phyloP scores from a whole-genome alignment of 2,329 filamentous ascomycete genomes.

The Fusarium beomiforme region DNA sequence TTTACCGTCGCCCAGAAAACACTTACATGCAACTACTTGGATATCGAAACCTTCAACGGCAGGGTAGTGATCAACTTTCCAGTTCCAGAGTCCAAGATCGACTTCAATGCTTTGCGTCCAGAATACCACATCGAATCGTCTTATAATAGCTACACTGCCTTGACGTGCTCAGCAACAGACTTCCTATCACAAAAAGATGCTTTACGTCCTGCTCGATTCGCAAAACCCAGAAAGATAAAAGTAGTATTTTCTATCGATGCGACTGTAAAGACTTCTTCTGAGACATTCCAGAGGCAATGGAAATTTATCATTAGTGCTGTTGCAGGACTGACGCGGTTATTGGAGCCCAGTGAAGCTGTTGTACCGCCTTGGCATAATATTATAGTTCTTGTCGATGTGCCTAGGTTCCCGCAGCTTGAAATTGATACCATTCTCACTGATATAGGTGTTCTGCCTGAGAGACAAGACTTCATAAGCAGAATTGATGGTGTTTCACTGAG shows the following conservation, averaged over 20 bases:
- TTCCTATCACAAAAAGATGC: background rate
- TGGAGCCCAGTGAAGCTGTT: background rate
- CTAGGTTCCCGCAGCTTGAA: background rate
- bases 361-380: background rate
- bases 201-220: background rate
- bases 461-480: background rate
- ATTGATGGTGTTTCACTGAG: background rate
- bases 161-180: background rate
- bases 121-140: background rate
- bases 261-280: background rate
- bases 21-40: too few relatives aligned
- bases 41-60: background rate
- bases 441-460: fast-evolving
- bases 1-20: too few relatives aligned
- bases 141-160: background rate
- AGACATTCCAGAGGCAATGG: background rate
- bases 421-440: background rate
- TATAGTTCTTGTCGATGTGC: background rate
- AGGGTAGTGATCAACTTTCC: background rate
- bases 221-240: background rate
- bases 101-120: background rate
- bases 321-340: background rate
- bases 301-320: background rate
- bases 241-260: background rate
- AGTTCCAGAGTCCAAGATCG: fast-evolving